Conservation (phyloP, 768 basidiomycete genomes). For the Nevesoporus exiguus region DNA sequence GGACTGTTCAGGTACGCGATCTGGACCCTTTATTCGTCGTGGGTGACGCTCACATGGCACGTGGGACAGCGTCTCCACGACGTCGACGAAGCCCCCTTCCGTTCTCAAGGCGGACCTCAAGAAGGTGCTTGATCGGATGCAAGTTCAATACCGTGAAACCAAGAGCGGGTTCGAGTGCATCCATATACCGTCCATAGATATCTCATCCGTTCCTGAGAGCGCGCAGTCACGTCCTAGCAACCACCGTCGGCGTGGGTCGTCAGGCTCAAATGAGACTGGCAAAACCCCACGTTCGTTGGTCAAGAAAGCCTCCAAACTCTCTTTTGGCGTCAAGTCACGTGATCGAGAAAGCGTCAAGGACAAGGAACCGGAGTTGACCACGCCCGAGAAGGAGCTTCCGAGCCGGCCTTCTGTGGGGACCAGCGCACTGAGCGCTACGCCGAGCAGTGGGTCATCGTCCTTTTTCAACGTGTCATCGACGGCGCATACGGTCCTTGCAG, state of each 20-base stretch:
- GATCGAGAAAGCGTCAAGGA: slow-evolving; percentile 44
- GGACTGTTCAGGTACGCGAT: slow-evolving; percentile 66
- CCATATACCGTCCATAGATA: no score
- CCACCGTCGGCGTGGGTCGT: slow-evolving; percentile 44
- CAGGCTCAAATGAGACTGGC: slow-evolving; percentile 50
- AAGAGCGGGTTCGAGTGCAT: no score
- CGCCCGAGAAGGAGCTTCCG: slow-evolving; percentile 46
- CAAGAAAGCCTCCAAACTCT: slow-evolving; percentile 76
- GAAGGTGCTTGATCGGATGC: slow-evolving; percentile 88
- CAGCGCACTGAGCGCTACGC: slow-evolving; percentile 57
- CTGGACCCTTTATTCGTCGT: neutral
- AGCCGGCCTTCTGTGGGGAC: slow-evolving; percentile 43
- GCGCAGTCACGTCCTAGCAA: slow-evolving; percentile 32
- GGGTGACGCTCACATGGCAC: slow-evolving; percentile 1
- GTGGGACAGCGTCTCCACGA: slow-evolving; percentile 88
- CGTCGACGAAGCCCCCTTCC: slow-evolving; percentile 81
- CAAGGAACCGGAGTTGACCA: slow-evolving; percentile 38
- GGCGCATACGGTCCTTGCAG: slow-evolving; percentile 40
- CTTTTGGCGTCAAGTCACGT: slow-evolving; percentile 65
- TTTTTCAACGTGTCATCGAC: slow-evolving; percentile 79
- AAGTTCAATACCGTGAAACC: slow-evolving; percentile 92
- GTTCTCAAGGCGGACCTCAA: slow-evolving; percentile 82
- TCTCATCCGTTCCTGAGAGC: slow-evolving; percentile 62
- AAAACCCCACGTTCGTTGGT: slow-evolving; percentile 54
- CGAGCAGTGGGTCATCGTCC: slow-evolving; percentile 76